Percentiles rank a stretch among this genome's conserved stretches.
Conservation (phyloP, 306 rosid species). For the Casuarina cunninghamiana region DNA sequence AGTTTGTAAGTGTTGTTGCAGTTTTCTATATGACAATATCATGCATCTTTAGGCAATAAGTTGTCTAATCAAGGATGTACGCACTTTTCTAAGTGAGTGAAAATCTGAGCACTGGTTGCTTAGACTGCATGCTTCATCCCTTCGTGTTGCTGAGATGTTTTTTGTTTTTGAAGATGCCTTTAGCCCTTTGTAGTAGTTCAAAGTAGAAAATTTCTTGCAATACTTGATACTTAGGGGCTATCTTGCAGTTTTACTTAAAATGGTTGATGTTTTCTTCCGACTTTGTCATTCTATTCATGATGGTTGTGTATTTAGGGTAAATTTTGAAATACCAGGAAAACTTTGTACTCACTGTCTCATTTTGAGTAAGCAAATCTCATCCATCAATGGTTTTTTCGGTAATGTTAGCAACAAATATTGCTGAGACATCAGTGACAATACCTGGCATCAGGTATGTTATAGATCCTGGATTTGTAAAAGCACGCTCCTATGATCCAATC, state of each 20-base stretch:
- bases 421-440: slow-evolving; percentile 90
- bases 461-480: slow-evolving; percentile 95
- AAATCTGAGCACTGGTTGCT: background rate
- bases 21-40: background rate
- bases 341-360: background rate
- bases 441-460: slow-evolving; percentile 93
- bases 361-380: slow-evolving; percentile 19
- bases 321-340: background rate
- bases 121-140: background rate
- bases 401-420: slow-evolving; percentile 91
- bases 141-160: background rate
- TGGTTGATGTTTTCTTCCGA: background rate
- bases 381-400: slow-evolving; percentile 49
- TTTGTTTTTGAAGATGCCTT: background rate
- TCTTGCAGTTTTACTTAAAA: background rate
- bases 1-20: background rate
- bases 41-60: background rate
- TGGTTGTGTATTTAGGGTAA: background rate
- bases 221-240: background rate
- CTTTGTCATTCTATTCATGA: background rate
- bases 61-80: background rate
- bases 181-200: background rate
- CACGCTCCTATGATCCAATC: slow-evolving; percentile 83
- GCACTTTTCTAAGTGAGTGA: background rate
- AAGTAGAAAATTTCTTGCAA: background rate